A percentile compares a stretch with the other conserved stretches of the same genome.
Conservation (phyloP, 2,329 filamentous ascomycete genomes). For the Ascochyta clinopodiicola region DNA sequence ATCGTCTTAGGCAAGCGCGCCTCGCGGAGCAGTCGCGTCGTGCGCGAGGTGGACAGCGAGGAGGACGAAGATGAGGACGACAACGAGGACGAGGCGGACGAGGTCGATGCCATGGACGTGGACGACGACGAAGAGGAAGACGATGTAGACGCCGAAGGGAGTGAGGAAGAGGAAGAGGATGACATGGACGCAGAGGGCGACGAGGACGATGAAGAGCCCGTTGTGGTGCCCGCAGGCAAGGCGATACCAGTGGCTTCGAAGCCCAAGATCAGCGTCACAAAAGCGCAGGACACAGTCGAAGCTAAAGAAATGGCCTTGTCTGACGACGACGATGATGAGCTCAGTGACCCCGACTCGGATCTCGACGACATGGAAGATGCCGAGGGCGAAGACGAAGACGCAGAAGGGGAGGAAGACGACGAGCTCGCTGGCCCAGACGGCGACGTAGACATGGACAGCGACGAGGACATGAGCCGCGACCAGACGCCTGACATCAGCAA, state of each 20-base stretch:
- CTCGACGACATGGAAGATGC: constrained; percentile 54
- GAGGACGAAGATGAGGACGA: constrained; percentile 52
- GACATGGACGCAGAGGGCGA: constrained; percentile 49
- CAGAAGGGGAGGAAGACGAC: constrained; percentile 52
- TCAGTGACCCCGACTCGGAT: constrained; percentile 49
- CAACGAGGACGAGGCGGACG: constrained; percentile 49
- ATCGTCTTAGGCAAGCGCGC: constrained; percentile 48
- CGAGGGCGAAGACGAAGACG: constrained; percentile 55
- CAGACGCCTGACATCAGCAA: constrained; percentile 69
- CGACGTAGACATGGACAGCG: constrained; percentile 56
- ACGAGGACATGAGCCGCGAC: constrained; percentile 61
- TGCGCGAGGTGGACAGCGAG: constrained; percentile 50
- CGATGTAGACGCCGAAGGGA: constrained; percentile 39
- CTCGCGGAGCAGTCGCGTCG: constrained; percentile 48
- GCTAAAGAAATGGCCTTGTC: constrained; percentile 59
- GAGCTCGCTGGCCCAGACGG: constrained; percentile 44
- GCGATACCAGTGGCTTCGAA: constrained; percentile 41
- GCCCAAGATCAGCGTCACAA: constrained; percentile 41
- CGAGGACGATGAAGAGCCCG: constrained; percentile 48
- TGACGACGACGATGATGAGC: constrained; percentile 55
- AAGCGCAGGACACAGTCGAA: constrained; percentile 53
- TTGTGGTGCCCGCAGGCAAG: constrained; percentile 37
- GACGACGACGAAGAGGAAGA: constrained; percentile 51
- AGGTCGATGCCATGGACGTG: constrained; percentile 50
- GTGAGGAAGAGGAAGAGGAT: constrained; percentile 39